Evolutionary conservation across 305 asterid genomes (phyloP), one percentile per base, ranked within the genome.

Genomic region (Fraxinus sp.): DNA sequence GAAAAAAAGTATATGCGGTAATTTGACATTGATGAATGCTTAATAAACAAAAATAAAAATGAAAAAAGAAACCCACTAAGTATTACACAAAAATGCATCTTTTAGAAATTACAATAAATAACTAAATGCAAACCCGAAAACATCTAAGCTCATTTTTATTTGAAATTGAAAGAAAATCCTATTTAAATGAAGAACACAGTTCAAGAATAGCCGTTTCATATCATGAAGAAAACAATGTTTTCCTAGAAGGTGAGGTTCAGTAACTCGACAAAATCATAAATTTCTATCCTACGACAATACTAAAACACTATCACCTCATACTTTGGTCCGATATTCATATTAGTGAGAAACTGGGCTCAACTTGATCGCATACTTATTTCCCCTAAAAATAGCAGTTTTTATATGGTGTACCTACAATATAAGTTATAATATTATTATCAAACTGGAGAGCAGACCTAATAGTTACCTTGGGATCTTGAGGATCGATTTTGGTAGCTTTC

Each of bases 381-480:
- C 70, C 64, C 1, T 20, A 5, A 59, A 59, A 20, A 22, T 59
- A 22, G 8, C n/a, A 22, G 0, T 22, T 20, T 7, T 18, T 22
- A 59, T 59, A 2, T 22, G 7, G 22, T 32, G 41, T 37, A 39
- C 49, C 84, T 79, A 76, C 75, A 82, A 82, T 72, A 57, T 7
- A 84, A 80, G 77, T 55, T 37, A 57, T 18, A 22, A 66, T 32
- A 33, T 77, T 49, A 49, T 49, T 14, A 49, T 49, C 18, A 43
- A 43, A 77, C 33, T 8, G 59, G 66, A 52, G n/a, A 77, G 36
- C 13, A 66, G 33, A 43, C 76, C 62, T 75, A 43, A 78, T 77
- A 55, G 72, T 85, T 80, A 94, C 98, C 99, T 94, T 93, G 62
- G 98, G 97, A 89, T 96, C 98, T 75, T 93, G 97, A 64, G 99